Evolutionary conservation across 2,329 filamentous ascomycete genomes (phyloP), one percentile per base, ranked within the genome.

Genomic region (Ceratocystiopsis sp.): DNA sequence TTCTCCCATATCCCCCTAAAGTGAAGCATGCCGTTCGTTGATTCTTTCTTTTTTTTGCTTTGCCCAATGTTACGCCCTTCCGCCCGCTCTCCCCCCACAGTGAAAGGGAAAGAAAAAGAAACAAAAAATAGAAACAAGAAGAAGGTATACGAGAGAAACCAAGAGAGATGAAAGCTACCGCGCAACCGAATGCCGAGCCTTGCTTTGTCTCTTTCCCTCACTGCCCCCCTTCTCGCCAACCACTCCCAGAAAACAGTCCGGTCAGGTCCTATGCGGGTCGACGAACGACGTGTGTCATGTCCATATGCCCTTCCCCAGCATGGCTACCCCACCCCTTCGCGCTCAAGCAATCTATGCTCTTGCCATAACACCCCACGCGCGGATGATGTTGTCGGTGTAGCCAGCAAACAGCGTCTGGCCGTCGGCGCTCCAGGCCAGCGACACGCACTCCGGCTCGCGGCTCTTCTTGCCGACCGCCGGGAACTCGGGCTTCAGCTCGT

Each of bases 301-400:
- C 25, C 25, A 29, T 8, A 29, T 29, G 25, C 19, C 19, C 4
- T 17, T 19, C 25, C 25, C 25, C 25, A 29, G 25, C 25, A 29
- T 11, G 25, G 25, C 25, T 11, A 29, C 25, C 37, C 37, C 4
- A 29, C 25, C 37, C 37, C 4, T 16, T 36, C 21, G 18, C 33
- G 4, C 35, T 4, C 18, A 19, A 15, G 12, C 35, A 34, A 48
- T 56, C 65, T 84, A 87, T 69, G 81, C 84, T 68, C 85, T 78
- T 66, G 84, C 91, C 85, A 94, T 93, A 62, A 94, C 86, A 71
- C 86, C 86, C 86, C 86, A 94, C 58, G 84, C 86, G 61, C 87
- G 84, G 73, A 94, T 94, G 73, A 93, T 82, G 80, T 95, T 96
- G 74, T 98, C 91, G 59, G 91, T 98, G 80, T 98, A 98, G 69